Evolutionary conservation across 1,284 basidiomycete genomes (phyloP).

Genomic region (Microbotryum silenes-acaulis): DNA sequence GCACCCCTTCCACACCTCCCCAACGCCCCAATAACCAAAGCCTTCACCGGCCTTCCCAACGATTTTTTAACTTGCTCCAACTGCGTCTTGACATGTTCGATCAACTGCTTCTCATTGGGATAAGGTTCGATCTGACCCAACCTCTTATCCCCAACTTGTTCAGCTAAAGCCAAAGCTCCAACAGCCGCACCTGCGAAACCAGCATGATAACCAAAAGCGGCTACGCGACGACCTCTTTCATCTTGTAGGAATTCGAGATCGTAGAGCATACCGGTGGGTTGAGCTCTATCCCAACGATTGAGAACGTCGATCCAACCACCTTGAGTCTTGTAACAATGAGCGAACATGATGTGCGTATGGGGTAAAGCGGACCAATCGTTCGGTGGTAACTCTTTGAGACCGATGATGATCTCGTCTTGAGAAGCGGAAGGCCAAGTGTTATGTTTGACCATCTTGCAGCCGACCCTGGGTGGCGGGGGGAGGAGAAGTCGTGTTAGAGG

Average conservation of each 20-base stretch:
- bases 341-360: constrained; percentile 97
- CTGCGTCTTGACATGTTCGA: constrained; percentile 52
- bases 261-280: constrained; percentile 69
- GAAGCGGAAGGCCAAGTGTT: constrained; percentile 85
- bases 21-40: constrained; percentile 90
- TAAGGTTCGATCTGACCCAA: constrained; percentile 70
- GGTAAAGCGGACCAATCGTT: constrained; percentile 68
- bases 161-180: constrained; percentile 74
- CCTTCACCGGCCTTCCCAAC: constrained; percentile 65
- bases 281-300: constrained; percentile 73
- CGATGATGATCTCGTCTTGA: constrained; percentile 71
- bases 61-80: constrained; percentile 50
- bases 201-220: constrained; percentile 98
- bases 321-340: constrained; percentile 97
- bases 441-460: constrained; percentile 80
- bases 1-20: constrained; percentile 96
- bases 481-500: not conserved
- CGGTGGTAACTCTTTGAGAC: constrained; percentile 84
- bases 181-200: constrained; percentile 96
- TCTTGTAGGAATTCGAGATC: constrained; percentile 96
- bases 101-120: constrained; percentile 72
- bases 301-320: constrained; percentile 87
- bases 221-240: constrained; percentile 74
- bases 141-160: constrained; percentile 53
- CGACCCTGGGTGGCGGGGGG: constrained; percentile 52